A percentile compares a stretch with the other conserved stretches of the same genome.
Conservation (phyloP, 192 early-diverging fungal genomes). For the Rhizophagus prolifer region DNA sequence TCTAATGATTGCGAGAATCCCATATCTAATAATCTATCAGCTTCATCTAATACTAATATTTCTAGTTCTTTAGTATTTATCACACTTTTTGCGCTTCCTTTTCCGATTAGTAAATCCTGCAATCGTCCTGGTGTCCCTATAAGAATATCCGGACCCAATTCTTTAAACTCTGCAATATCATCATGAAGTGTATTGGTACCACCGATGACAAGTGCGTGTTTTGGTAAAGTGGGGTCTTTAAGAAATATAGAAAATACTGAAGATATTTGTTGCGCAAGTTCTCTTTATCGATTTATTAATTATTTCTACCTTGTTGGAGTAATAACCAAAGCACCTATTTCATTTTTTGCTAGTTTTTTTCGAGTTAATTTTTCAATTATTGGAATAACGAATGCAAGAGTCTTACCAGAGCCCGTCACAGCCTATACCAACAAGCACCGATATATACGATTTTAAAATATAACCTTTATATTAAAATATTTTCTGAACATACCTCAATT, state of each 20-base stretch:
- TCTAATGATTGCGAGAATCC: conserved; percentile 83
- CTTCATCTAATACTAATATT: conserved; percentile 91
- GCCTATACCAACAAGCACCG: conserved; percentile 49
- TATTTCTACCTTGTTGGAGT: conserved; percentile 73
- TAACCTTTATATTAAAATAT: background rate
- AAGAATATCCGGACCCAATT: conserved; percentile 74
- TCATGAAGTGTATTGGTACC: conserved; percentile 61
- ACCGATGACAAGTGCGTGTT: conserved; percentile 71
- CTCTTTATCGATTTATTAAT: conserved; percentile 43
- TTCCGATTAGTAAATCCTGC: conserved; percentile 68
- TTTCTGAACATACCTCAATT: conserved; percentile 61
- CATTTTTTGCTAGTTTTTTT: conserved; percentile 59
- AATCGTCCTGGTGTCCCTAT: conserved; percentile 91
- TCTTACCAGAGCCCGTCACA: conserved; percentile 96
- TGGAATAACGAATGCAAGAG: conserved; percentile 88
- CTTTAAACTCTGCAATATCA: conserved; percentile 62
- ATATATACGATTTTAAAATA: background rate
- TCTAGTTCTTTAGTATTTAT: conserved; percentile 80
- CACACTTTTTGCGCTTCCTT: conserved; percentile 35
- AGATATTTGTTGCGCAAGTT: conserved; percentile 86
- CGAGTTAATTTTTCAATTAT: conserved; percentile 83
- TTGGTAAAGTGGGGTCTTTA: conserved; percentile 41
- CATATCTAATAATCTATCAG: conserved; percentile 92
- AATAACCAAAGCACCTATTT: conserved; percentile 87
- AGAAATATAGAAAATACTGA: conserved; percentile 68